Evolutionary conservation across 2,329 filamentous ascomycete genomes (phyloP).

Genomic region (Colletotrichum lupini): DNA sequence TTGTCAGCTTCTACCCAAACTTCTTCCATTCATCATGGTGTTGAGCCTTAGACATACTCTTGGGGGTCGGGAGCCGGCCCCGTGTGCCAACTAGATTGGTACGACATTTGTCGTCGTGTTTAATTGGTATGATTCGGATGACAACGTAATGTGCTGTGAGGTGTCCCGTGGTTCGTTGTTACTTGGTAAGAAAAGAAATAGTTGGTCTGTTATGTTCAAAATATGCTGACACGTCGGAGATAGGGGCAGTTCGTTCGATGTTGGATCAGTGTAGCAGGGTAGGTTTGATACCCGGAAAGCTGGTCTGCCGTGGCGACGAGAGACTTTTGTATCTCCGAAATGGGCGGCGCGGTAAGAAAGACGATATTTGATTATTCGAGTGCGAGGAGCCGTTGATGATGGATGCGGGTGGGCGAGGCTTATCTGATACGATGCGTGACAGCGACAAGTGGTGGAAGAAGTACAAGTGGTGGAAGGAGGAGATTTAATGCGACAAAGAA

Average conservation of each 20-base stretch:
- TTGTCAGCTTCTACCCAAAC: not conserved
- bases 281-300: not conserved
- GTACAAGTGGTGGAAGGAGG: slow-evolving; percentile 1
- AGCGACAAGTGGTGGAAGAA: not conserved
- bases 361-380: not conserved
- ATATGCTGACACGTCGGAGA: not conserved
- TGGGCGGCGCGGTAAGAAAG: not conserved
- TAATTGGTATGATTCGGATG: not conserved
- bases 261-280: not conserved
- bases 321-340: not conserved
- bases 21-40: not conserved
- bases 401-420: not conserved
- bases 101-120: not conserved
- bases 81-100: not conserved
- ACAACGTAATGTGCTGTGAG: not conserved
- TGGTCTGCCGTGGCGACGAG: not conserved
- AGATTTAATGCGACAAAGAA: slow-evolving; percentile 23
- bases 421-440: not conserved
- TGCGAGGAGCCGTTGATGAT: not conserved
- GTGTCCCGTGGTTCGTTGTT: not conserved
- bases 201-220: not conserved
- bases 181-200: not conserved
- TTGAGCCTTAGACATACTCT: not conserved
- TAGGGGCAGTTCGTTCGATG: not conserved
- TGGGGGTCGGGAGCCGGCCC: not conserved